Base-by-base conservation (phyloP, 1,284 basidiomycete genomes). In the Pulveroboletus sp. region DNA sequence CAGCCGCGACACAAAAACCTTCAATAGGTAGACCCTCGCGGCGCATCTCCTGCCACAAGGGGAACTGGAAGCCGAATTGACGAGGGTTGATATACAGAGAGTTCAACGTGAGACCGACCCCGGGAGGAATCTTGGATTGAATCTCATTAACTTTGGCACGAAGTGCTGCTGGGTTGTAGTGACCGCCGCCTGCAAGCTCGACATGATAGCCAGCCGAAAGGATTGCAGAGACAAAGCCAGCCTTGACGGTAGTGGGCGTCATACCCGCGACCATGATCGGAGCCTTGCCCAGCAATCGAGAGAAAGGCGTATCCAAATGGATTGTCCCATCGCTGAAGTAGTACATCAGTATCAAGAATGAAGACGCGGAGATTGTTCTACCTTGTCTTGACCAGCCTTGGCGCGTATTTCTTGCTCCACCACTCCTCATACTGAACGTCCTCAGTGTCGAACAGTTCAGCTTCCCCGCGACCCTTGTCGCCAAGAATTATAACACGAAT, bases 251-350 rank as follows among this genome's bases (percentile, higher is more conserved):
- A 2, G 88, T 89, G 1, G 95, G 95, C 0, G 95, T 97, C 97
- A 99, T 99, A 63, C 96, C 97, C 47, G 94, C 94, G 46, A 99
- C 94, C 95, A 98, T 98, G 74, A 99, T 89, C 20, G 96, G 96
- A 2, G 96, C 87, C 77, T 98, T 98, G 65, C 94, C 94, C 36
- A 98, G 78, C 49, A 98, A 84, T 61, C 96, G 91, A 53, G 96
- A 97, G 82, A 97, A 96, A 8, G 94, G 91, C 0, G 96, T 98
- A 74, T 99, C 95, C 67, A 99, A 83, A 71, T 96, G 88, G 54
- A 98, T 78, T 62, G 86, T 88, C 46, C 95, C 96, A 74, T 97
- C 93, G 63, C 91, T 94, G 54, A 38, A 14, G 50, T 45, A 20
- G 58, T 15, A 59, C 11, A 61, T 62, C 36, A 67, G 35, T 49